A percentile compares a stretch with the other conserved stretches of the same genome.
Evolutionary conservation across 2,329 filamentous ascomycete genomes (phyloP).

Genomic region (Thermoascus crustaceus): DNA sequence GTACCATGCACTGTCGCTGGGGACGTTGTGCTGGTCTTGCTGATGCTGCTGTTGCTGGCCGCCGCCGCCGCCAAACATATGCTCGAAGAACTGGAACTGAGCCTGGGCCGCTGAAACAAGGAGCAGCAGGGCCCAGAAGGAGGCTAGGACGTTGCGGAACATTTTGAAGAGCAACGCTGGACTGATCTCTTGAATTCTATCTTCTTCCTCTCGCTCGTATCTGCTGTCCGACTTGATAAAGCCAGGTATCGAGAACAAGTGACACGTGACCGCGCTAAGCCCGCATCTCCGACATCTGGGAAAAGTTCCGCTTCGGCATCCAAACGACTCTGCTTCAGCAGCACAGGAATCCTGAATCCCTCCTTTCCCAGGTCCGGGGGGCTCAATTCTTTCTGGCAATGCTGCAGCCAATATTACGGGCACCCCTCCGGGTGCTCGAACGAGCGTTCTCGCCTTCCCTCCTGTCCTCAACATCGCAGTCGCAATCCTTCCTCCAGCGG

Average conservation of each 20-base stretch:
- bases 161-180: conserved; percentile 11
- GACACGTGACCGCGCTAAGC: conserved; percentile 8
- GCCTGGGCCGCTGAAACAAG: conserved; percentile 54
- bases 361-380: not conserved
- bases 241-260: conserved; percentile 18
- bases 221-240: conserved; percentile 14
- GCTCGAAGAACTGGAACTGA: conserved; percentile 96
- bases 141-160: conserved; percentile 18
- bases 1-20: conserved; percentile 78
- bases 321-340: conserved; percentile 1
- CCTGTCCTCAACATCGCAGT: conserved; percentile 18
- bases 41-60: conserved; percentile 48
- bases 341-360: conserved; percentile 1
- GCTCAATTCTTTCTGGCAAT: conserved; percentile 16
- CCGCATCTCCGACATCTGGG: conserved; percentile 7
- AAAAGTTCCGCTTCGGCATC: conserved; percentile 12
- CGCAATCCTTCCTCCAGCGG: conserved; percentile 17
- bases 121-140: conserved; percentile 45
- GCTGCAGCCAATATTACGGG: conserved; percentile 36
- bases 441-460: conserved; percentile 24
- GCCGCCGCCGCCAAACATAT: conserved; percentile 72
- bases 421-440: conserved; percentile 32
- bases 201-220: not conserved
- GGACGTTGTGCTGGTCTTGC: conserved; percentile 62
- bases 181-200: not conserved